These are phyloP conservation scores for Parachaetomium inaequale DNA, from an alignment of 495 filamentous ascomycete genomes.

Conservation along the genomic window DNA sequence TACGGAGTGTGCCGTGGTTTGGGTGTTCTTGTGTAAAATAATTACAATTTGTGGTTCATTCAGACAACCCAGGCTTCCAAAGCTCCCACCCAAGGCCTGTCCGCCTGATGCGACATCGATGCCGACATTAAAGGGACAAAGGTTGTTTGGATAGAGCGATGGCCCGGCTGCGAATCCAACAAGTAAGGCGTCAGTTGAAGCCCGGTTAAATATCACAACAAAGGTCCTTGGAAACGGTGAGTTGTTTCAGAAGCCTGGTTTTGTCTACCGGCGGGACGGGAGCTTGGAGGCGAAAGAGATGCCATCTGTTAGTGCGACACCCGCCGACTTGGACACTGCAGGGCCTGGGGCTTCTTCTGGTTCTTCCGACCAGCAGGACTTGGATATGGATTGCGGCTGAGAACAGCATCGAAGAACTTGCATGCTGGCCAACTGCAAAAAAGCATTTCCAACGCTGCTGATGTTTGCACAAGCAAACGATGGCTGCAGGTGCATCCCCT, in stretches of 20 bases:
- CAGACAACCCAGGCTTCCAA: not conserved
- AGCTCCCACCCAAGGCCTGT: not conserved
- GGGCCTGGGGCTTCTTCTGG: not conserved
- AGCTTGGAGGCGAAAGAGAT: not conserved
- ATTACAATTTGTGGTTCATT: too few species aligned
- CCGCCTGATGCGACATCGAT: not conserved
- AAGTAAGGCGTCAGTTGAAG: not conserved
- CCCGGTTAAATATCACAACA: constrained; percentile 5
- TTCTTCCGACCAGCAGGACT: not conserved
- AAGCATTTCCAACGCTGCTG: not conserved
- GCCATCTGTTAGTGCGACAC: not conserved
- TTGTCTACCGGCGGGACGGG: not conserved
- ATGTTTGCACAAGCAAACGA: not conserved
- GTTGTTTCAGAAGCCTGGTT: constrained; percentile 2
- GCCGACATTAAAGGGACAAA: constrained; percentile 1
- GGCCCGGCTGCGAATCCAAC: not conserved
- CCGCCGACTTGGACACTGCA: too few species aligned
- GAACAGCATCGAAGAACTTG: not conserved
- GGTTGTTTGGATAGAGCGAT: not conserved
- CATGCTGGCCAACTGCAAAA: not conserved
- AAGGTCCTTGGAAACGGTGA: not conserved
- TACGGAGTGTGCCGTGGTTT: too few species aligned
- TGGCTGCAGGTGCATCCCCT: not conserved
- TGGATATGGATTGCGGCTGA: not conserved
- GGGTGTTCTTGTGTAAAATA: not conserved